Conservation (phyloP, 2,329 filamentous ascomycete genomes). For the Botryotinia narcissicola region DNA sequence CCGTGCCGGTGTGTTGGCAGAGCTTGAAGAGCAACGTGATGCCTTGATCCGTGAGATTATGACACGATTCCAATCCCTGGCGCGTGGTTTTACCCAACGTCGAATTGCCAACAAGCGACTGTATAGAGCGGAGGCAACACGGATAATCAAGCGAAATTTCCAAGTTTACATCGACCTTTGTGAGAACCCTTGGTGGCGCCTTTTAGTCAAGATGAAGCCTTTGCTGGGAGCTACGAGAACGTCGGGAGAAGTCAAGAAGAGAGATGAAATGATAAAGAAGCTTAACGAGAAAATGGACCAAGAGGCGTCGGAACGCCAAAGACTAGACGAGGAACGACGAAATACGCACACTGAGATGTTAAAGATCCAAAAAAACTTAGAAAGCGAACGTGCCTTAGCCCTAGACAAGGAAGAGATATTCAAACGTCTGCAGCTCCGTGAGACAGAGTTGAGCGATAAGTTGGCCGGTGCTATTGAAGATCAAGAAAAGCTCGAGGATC, state of each 20-base stretch:
- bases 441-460: constrained; percentile 89
- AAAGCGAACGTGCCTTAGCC: constrained; percentile 92
- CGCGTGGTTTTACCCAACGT: constrained; percentile 84
- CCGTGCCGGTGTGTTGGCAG: constrained; percentile 89
- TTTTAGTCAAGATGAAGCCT: constrained; percentile 93
- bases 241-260: constrained; percentile 88
- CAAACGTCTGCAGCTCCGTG: constrained; percentile 88
- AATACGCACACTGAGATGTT: constrained; percentile 84
- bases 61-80: constrained; percentile 86
- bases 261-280: constrained; percentile 88
- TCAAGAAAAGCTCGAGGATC: constrained; percentile 89
- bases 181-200: constrained; percentile 94
- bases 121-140: constrained; percentile 89
- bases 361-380: constrained; percentile 87
- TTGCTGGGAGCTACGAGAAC: constrained; percentile 88
- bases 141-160: constrained; percentile 94
- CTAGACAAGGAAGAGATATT: constrained; percentile 99
- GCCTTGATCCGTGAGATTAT: constrained; percentile 91
- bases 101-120: constrained; percentile 88
- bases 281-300: constrained; percentile 80
- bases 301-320: constrained; percentile 71
- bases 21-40: constrained; percentile 94
- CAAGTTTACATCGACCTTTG: constrained; percentile 86
- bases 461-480: constrained; percentile 88
- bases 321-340: constrained; percentile 85